Percentiles rank a stretch among this genome's conserved stretches.
These are phyloP conservation scores for Leptosphaerulina australis DNA, from an alignment of 2,329 filamentous ascomycete genomes.

Conservation along the genomic window DNA sequence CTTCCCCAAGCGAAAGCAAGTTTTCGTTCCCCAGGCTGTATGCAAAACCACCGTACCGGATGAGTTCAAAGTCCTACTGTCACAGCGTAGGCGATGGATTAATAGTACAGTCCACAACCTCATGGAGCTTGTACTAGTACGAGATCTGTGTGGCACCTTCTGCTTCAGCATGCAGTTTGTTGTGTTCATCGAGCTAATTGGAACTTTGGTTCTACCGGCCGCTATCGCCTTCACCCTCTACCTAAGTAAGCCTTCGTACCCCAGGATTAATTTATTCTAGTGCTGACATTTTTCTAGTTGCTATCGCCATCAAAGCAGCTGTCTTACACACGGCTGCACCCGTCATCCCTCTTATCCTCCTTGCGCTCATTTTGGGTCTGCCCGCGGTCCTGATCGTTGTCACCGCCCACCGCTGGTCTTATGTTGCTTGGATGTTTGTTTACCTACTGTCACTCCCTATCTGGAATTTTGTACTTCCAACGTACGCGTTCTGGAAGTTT, in stretches of 20 bases:
- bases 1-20: constrained; percentile 98
- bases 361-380: constrained; percentile 89
- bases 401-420: constrained; percentile 90
- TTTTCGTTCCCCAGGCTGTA: constrained; percentile 97
- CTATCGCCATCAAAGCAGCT: constrained; percentile 80
- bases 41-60: constrained; percentile 99
- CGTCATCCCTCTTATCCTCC: constrained; percentile 85
- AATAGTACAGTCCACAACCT: constrained; percentile 99
- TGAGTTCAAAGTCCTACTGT: constrained; percentile 87
- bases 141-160: constrained; percentile 96
- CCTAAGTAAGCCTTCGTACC: constrained; percentile 69
- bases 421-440: constrained; percentile 96
- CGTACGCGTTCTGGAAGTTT: constrained; percentile 99
- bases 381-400: constrained; percentile 90
- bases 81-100: constrained; percentile 96
- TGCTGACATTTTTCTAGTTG: constrained; percentile 62
- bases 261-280: neutral
- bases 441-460: constrained; percentile 91
- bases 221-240: constrained; percentile 98
- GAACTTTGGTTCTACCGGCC: constrained; percentile 91
- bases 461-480: constrained; percentile 96
- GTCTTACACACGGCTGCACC: constrained; percentile 64
- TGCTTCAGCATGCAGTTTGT: constrained; percentile 99
- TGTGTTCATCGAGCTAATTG: constrained; percentile 91
- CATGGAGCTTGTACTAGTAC: constrained; percentile 94